Conservation (phyloP, 108 stramenopile species). For the Schizochytrium sp. region DNA sequence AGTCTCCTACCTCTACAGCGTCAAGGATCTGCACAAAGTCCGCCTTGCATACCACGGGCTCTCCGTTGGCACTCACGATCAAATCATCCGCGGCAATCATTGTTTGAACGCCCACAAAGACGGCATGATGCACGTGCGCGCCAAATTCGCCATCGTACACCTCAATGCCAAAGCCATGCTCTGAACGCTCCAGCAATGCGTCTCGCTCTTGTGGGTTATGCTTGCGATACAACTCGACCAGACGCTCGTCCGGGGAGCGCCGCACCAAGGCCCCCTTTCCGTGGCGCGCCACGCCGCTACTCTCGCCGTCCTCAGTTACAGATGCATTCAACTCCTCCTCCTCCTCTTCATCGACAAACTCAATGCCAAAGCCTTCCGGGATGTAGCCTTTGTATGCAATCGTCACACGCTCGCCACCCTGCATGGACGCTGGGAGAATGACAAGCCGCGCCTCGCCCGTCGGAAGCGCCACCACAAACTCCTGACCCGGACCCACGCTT, state of each 20-base stretch:
- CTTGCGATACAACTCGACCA: not conserved
- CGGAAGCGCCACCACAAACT: constrained; percentile 1
- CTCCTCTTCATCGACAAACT: not conserved
- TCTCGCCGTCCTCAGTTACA: not conserved
- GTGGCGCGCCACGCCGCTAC: not conserved
- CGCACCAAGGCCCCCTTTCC: not conserved
- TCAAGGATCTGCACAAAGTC: not conserved
- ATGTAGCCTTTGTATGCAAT: not conserved
- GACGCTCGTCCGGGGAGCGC: not conserved
- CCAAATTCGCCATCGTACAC: constrained; percentile 5
- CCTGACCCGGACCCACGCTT: not conserved
- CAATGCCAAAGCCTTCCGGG: not conserved
- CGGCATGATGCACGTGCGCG: not conserved
- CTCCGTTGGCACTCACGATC: not conserved
- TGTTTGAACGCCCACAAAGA: constrained; percentile 2
- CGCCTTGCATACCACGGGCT: not conserved
- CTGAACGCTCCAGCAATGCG: not conserved
- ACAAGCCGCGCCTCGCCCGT: constrained; percentile 3
- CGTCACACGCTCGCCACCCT: not conserved
- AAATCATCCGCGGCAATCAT: constrained; percentile 6
- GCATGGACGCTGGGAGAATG: not conserved
- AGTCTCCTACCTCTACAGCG: not conserved
- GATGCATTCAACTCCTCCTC: not conserved
- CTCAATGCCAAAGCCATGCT: not conserved
- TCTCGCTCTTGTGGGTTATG: constrained; percentile 3